Evolutionary conservation across 306 rosid species (phyloP), one percentile per base, ranked within the genome.

Genomic region (Vigna hirtella): DNA sequence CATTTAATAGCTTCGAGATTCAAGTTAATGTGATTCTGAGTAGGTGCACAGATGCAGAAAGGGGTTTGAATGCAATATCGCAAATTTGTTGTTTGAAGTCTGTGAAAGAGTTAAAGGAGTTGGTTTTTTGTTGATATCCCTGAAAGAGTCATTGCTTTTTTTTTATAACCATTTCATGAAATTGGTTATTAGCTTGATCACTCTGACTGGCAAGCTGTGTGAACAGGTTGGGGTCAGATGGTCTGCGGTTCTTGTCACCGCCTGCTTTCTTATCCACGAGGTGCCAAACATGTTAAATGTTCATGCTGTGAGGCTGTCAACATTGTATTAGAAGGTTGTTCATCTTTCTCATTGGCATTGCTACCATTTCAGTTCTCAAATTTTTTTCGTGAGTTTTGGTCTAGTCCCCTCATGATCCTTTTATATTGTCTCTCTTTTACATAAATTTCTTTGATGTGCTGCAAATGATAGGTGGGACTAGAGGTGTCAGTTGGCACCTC

Each of bases 171-270:
- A 1, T 17, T 36, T 16, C 59, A 20, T 45, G 9, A 15, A 62
- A 30, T 73, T 58, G 59, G 56, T 52, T 55, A 26, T 16, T 55
- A 77, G 50, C 24, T 40, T 74, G 68, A 86, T 43, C 11, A 56
- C 55, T 57, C 79, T 42, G 70, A 73, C 30, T 59, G 51, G 26
- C 4, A 40, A 40, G 69, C 58, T 61, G 72, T 67, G 74, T 42
- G 81, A 80, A 65, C 88, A 88, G 97, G 87, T 77, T 83, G 86
- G 84, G 97, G 85, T 74, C 97, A 94, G 88, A 80, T 94, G 91
- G 95, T 94, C 26, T 94, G 98, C 66, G 98, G 98, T 56, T 85
- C 97, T n/a, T 94, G 98, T 77, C 88, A 79, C 50, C 92, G 80
- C 69, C 89, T 94, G 70, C 97, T 94, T 72, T 81, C 86, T 9